These are phyloP conservation scores for Inosperma sp. DNA, from an alignment of 768 basidiomycete species.

Conservation along the genomic window DNA sequence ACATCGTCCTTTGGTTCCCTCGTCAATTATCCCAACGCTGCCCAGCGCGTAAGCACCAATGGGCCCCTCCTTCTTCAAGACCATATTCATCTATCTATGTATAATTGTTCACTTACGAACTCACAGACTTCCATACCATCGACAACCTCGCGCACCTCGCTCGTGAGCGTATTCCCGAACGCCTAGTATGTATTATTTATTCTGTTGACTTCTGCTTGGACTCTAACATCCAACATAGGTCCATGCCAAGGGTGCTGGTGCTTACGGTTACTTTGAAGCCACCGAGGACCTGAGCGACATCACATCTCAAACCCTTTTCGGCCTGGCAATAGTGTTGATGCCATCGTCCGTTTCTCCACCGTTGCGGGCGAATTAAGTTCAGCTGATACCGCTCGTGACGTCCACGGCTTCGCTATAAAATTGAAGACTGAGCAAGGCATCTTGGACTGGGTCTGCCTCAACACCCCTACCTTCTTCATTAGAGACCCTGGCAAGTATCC, in stretches of 20 bases:
- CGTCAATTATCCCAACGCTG: slow-evolving; percentile 69
- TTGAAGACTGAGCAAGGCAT: slow-evolving; percentile 89
- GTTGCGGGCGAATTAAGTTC: slow-evolving; percentile 87
- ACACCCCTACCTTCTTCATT: slow-evolving; percentile 90
- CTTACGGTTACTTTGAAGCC: slow-evolving; percentile 89
- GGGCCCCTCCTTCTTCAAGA: slow-evolving; percentile 92
- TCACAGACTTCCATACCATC: slow-evolving; percentile 79
- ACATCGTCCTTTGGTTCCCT: slow-evolving; percentile 85
- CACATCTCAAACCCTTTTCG: slow-evolving; percentile 67
- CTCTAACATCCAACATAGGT: slow-evolving; percentile 48
- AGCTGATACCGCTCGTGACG: slow-evolving; percentile 89
- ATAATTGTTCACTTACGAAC: slow-evolving; percentile 13
- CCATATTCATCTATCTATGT: background rate
- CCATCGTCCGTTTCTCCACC: slow-evolving; percentile 89
- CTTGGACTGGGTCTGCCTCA: slow-evolving; percentile 90
- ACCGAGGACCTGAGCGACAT: slow-evolving; percentile 83
- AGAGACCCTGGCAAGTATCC: slow-evolving; percentile 86
- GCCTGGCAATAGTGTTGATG: slow-evolving; percentile 61
- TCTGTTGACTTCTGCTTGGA: background rate
- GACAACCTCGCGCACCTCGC: slow-evolving; percentile 90
- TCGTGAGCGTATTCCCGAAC: slow-evolving; percentile 94
- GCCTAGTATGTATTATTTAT: slow-evolving; percentile 55
- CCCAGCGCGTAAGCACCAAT: slow-evolving; percentile 64
- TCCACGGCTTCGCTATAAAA: slow-evolving; percentile 89
- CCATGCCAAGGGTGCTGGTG: slow-evolving; percentile 89